Evolutionary conservation across 2,329 filamentous ascomycete genomes (phyloP).

Genomic region (Scytalidium sp.): DNA sequence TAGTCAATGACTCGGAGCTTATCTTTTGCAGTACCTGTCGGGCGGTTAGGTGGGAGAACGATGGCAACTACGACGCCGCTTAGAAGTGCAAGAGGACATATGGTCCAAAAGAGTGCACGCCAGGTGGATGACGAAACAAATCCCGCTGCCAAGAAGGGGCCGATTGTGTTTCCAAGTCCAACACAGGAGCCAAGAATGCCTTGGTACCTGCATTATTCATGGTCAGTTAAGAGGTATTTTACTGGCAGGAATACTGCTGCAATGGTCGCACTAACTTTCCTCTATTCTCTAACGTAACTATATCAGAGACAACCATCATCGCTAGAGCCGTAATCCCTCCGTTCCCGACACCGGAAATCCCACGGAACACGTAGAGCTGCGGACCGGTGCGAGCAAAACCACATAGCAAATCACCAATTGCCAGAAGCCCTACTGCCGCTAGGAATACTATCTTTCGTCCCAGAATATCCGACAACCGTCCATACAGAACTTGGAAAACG

Average conservation of each 20-base stretch:
- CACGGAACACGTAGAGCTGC: conserved; percentile 61
- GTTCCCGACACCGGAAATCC: conserved; percentile 56
- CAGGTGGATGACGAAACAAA: conserved; percentile 36
- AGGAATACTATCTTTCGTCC: conserved; percentile 58
- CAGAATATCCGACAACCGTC: conserved; percentile 58
- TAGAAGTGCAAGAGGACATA: conserved; percentile 47
- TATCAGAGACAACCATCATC: conserved; percentile 61
- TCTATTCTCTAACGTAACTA: conserved; percentile 55
- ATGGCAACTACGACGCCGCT: conserved; percentile 43
- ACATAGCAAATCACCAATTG: conserved; percentile 56
- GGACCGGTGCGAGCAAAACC: conserved; percentile 51
- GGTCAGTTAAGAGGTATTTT: background rate
- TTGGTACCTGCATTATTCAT: conserved; percentile 32
- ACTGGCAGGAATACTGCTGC: too few relatives aligned
- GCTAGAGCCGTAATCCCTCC: conserved; percentile 57
- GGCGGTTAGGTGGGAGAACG: conserved; percentile 49
- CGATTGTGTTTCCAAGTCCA: conserved; percentile 39
- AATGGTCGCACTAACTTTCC: conserved; percentile 51
- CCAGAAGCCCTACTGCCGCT: conserved; percentile 47
- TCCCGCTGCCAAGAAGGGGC: conserved; percentile 41
- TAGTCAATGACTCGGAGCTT: conserved; percentile 57
- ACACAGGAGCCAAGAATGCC: conserved; percentile 39
- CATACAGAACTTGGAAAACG: conserved; percentile 63
- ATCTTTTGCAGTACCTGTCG: conserved; percentile 42
- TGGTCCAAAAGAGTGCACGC: conserved; percentile 44